Evolutionary conservation across 148 eudicot species (phyloP).

Genomic region (Rhododendron ferrugineum): DNA sequence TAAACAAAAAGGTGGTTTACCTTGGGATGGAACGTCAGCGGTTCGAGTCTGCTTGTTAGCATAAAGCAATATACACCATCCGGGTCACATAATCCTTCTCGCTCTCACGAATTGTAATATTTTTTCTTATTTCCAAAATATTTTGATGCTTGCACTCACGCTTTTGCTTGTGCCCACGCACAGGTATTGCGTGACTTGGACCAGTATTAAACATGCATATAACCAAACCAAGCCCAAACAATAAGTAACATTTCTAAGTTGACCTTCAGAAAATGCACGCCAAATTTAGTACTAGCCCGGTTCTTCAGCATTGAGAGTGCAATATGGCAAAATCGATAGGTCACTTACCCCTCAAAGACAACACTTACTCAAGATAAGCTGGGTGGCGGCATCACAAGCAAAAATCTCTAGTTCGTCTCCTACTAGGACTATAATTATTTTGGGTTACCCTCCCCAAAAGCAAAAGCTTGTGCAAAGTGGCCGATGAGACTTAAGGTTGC

Average conservation of each 20-base stretch:
- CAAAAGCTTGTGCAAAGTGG: background rate
- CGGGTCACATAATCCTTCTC: background rate
- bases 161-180: too few relatives aligned
- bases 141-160: too few relatives aligned
- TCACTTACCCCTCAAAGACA: background rate
- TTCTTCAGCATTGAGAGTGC: background rate
- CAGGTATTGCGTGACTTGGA: too few relatives aligned
- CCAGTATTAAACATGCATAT: background rate
- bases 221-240: background rate
- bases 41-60: too few relatives aligned
- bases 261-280: background rate
- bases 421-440: background rate
- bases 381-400: background rate
- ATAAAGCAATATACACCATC: background rate
- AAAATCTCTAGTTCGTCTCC: background rate
- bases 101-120: background rate
- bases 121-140: too few relatives aligned
- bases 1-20: too few relatives aligned
- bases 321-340: background rate
- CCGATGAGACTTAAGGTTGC: background rate
- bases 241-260: background rate
- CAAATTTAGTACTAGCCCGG: background rate
- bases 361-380: background rate
- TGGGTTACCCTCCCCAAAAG: background rate
- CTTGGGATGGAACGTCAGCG: too few relatives aligned